Conservation (phyloP, 2,329 filamentous ascomycete species). For the Trichophyton verrucosum region DNA sequence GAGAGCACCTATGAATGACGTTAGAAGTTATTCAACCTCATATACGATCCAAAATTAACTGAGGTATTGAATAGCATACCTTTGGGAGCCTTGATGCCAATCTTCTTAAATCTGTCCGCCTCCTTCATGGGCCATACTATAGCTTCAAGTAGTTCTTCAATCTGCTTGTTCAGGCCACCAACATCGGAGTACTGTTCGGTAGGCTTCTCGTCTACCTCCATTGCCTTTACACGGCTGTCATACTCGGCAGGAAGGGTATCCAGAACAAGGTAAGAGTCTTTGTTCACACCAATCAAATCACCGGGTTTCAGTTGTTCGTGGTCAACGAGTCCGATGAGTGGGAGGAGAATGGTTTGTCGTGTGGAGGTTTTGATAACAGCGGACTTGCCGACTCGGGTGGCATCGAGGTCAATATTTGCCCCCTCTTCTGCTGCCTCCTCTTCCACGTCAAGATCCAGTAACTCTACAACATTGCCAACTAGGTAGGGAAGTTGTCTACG, state of each 20-base stretch:
- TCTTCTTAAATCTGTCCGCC: slow-evolving; percentile 97
- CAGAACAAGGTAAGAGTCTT: slow-evolving; percentile 94
- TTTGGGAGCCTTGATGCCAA: slow-evolving; percentile 98
- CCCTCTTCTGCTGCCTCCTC: slow-evolving; percentile 94
- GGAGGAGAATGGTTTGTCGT: slow-evolving; percentile 94
- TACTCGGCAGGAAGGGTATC: slow-evolving; percentile 97
- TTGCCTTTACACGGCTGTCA: slow-evolving; percentile 96
- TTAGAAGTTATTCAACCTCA: background rate
- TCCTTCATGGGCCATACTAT: slow-evolving; percentile 99
- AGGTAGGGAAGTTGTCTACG: slow-evolving; percentile 89
- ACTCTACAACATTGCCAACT: slow-evolving; percentile 94
- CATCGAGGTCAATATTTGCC: slow-evolving; percentile 95
- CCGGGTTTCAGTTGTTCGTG: slow-evolving; percentile 89
- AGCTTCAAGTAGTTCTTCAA: slow-evolving; percentile 94
- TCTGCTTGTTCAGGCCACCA: slow-evolving; percentile 95
- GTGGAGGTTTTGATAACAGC: slow-evolving; percentile 99
- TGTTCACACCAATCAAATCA: slow-evolving; percentile 96
- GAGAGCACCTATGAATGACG: slow-evolving; percentile 57
- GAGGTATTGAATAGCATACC: slow-evolving; percentile 45
- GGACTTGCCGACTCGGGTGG: slow-evolving; percentile 91
- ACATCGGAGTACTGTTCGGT: slow-evolving; percentile 99
- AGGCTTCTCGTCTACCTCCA: slow-evolving; percentile 99
- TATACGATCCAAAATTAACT: slow-evolving; percentile 6
- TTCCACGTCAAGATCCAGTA: slow-evolving; percentile 90
- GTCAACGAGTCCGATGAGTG: slow-evolving; percentile 91